phyloP scores from a whole-genome alignment of 257 asterid species.

The Forsythia viridissima region DNA sequence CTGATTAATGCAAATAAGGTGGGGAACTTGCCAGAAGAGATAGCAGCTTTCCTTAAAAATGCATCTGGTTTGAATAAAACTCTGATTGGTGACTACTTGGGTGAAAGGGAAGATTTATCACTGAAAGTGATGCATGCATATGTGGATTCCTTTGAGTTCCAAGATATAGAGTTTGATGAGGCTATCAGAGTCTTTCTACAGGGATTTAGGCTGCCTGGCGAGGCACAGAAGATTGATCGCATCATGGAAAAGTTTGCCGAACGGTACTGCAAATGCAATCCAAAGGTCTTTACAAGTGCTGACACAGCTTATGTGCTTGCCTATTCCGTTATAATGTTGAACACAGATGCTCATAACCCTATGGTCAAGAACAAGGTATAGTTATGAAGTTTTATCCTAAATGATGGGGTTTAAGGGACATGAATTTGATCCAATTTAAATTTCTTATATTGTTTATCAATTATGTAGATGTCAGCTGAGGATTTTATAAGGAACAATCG shows the following conservation, averaged over 20 bases:
- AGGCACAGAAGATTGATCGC: constrained; percentile 98
- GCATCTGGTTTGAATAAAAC: constrained; percentile 87
- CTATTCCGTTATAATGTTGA: constrained; percentile 92
- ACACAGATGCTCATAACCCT: constrained; percentile 98
- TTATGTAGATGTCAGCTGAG: constrained; percentile 86
- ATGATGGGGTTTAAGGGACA: constrained; percentile 12
- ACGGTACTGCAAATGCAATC: constrained; percentile 93
- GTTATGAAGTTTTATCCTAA: constrained; percentile 24
- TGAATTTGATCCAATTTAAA: constrained; percentile 10
- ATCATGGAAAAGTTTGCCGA: constrained; percentile 99
- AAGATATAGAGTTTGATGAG: constrained; percentile 91
- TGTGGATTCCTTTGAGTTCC: constrained; percentile 96
- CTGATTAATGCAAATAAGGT: constrained; percentile 92
- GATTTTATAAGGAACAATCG: constrained; percentile 96
- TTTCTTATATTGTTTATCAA: constrained; percentile 21
- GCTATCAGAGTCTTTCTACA: constrained; percentile 89
- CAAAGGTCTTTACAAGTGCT: constrained; percentile 87
- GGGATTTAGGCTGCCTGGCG: constrained; percentile 98
- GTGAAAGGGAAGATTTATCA: constrained; percentile 97
- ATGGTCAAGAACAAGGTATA: constrained; percentile 96
- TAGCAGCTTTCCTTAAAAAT: constrained; percentile 83
- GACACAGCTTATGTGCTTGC: constrained; percentile 99
- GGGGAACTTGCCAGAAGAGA: constrained; percentile 86
- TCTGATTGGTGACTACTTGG: constrained; percentile 94
- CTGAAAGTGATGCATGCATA: constrained; percentile 97